These are phyloP conservation scores for Aspergillus persii DNA, from an alignment of 2,329 filamentous ascomycete species.

Conservation along the genomic window DNA sequence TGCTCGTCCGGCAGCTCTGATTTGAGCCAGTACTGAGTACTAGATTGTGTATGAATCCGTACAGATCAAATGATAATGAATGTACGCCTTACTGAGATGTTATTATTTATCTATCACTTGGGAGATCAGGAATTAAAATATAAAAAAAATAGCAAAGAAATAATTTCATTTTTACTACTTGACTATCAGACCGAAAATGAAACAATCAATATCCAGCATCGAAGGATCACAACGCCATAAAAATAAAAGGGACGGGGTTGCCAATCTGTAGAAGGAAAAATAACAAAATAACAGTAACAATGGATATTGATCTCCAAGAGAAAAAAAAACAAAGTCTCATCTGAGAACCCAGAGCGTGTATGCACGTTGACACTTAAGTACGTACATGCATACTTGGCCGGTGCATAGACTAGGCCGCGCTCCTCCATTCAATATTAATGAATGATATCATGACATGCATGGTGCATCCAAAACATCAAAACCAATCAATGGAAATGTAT, in stretches of 20 bases:
- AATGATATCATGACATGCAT: not conserved
- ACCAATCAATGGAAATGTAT: not conserved
- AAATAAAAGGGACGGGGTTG: not conserved
- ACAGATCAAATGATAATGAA: constrained; percentile 9
- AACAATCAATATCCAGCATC: not conserved
- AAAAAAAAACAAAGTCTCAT: too few species aligned
- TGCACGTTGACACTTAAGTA: not conserved
- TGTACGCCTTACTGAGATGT: not conserved
- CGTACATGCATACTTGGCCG: not conserved
- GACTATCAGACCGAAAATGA: not conserved
- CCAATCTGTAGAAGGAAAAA: not conserved
- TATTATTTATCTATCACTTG: not conserved
- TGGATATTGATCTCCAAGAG: not conserved
- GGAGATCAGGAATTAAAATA: not conserved
- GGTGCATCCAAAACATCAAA: not conserved
- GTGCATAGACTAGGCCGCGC: not conserved
- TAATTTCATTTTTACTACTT: not conserved
- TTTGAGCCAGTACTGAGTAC: constrained; percentile 1
- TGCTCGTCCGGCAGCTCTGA: not conserved
- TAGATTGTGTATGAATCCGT: constrained; percentile 5
- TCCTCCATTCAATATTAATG: not conserved
- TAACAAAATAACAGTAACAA: not conserved
- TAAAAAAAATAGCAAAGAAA: not conserved
- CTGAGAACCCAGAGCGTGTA: not conserved
- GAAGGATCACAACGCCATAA: not conserved